These are phyloP conservation scores for Brettanomyces bruxellensis DNA, from an alignment of 805 yeast genomes.

Conservation along the genomic window DNA sequence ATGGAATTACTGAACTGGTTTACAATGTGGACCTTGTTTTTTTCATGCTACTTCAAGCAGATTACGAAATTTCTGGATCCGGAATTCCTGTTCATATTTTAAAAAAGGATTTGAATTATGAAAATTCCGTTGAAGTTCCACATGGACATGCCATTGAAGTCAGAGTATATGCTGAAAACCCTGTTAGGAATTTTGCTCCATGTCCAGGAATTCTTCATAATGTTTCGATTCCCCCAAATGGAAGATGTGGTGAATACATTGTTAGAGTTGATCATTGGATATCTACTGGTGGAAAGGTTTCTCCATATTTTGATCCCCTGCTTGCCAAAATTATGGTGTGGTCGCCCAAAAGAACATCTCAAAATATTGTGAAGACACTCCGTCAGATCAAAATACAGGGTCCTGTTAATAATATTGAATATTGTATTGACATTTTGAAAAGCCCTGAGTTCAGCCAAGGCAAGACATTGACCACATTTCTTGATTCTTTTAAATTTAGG, in stretches of 20 bases:
- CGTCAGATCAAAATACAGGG: constrained; percentile 15
- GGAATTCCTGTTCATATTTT: constrained; percentile 13
- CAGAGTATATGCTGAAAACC: constrained; percentile 22
- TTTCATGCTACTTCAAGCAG: constrained; percentile 20
- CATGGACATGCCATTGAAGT: constrained; percentile 22
- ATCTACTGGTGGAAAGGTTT: constrained; percentile 17
- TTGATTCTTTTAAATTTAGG: constrained; percentile 11
- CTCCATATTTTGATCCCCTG: constrained; percentile 25
- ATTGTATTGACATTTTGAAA: constrained; percentile 13
- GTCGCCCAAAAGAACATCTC: constrained; percentile 16
- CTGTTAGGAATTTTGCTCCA: constrained; percentile 19
- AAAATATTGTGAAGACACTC: constrained; percentile 15
- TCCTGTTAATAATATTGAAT: constrained; percentile 21
- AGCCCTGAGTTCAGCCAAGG: constrained; percentile 10
- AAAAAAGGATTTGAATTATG: constrained; percentile 6
- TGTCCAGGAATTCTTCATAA: constrained; percentile 20
- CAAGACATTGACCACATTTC: constrained; percentile 15
- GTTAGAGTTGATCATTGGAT: constrained; percentile 22
- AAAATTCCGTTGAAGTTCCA: constrained; percentile 13
- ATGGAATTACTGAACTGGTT: constrained; percentile 21
- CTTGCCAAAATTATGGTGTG: constrained; percentile 22
- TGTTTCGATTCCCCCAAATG: constrained; percentile 10
- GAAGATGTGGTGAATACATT: not conserved
- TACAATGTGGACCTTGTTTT: constrained; percentile 18
- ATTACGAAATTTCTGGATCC: constrained; percentile 13